A percentile compares a stretch with the other conserved stretches of the same genome.
Evolutionary conservation across 2,329 filamentous ascomycete genomes (phyloP).

Genomic region (Esteya vermicola): DNA sequence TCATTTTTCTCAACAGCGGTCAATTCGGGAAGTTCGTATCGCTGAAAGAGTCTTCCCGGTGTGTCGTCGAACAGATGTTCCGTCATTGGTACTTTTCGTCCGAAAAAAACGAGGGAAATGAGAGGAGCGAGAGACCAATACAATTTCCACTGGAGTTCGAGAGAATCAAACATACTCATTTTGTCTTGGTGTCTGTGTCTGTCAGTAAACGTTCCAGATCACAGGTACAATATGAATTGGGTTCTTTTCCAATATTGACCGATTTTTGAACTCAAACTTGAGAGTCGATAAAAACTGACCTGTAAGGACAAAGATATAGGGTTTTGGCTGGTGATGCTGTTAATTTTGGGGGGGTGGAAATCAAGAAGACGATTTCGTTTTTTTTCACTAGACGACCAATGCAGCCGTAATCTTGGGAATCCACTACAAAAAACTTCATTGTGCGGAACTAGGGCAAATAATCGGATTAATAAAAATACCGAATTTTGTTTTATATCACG

Average conservation of each 20-base stretch:
- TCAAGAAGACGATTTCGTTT: conserved; percentile 1
- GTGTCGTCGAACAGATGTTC: no score
- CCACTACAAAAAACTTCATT: neutral
- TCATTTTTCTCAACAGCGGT: no score
- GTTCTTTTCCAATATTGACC: neutral
- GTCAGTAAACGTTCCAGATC: conserved; percentile 2
- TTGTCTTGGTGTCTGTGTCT: conserved; percentile 27
- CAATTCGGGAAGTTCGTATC: no score
- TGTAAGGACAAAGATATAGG: conserved; percentile 5
- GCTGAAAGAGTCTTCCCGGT: no score
- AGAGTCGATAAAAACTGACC: neutral
- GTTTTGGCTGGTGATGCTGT: conserved; percentile 1
- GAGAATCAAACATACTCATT: conserved; percentile 35
- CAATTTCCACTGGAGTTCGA: no score
- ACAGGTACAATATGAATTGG: neutral
- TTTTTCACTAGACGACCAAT: conserved; percentile 3
- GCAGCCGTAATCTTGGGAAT: neutral
- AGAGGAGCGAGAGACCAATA: no score
- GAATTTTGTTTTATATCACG: neutral
- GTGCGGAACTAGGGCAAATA: conserved; percentile 2
- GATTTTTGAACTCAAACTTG: neutral
- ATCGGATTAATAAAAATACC: no score
- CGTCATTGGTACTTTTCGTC: no score
- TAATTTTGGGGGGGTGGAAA: neutral
- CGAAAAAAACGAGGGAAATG: no score